Base-by-base conservation (phyloP, 2,329 filamentous ascomycete genomes). In the Beauveria sp. region DNA sequence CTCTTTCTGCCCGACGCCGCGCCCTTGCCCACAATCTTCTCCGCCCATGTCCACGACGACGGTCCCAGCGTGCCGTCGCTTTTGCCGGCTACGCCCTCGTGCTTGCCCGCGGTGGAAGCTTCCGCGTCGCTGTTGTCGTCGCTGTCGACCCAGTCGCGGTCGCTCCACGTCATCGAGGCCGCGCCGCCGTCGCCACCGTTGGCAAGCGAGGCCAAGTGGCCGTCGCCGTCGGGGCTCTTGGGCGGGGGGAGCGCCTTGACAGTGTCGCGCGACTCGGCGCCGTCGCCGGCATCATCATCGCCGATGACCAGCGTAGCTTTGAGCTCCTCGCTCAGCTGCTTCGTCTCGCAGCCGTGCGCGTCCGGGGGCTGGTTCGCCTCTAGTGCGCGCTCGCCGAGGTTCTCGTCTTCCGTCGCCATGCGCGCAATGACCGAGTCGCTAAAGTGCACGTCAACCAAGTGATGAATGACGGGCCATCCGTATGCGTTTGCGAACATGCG, bases 401-500 rank as follows among this genome's bases (percentile, higher is more conserved):
- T 76, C 71, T 91, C 88, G 38, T 88, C 75, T 54, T 89, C 85
- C 68, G 93, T 89, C 1, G 85, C 80, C 1, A 83, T 86, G 18
- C 82, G 80, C 0, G 89, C 87, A 9, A 70, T 67, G 9, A 71
- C 73, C 1, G 86, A 87, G 70, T 96, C 89, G 60, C 87, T 89
- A 72, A 99, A 99, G 75, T 99, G 95, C 0, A 91, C 92, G 69
- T 98, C 93, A 58, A 95, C 93, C 22, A 98, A 77, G 75, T 99
- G 95, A 75, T 97, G 93, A 55, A 98, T 80, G 1, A 99, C 95
- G 0, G 95, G 95, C 95, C 95, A 99, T 2, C 95, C 95, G 69
- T 96, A 96, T 0, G 95, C 95, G 70, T 99, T 99, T 62, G 92
- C 88, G 73, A 99, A 99, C 88, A 92, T 96, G 61, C 95, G 88